A percentile compares a stretch with the other conserved stretches of the same genome.
phyloP scores from a whole-genome alignment of 1,139 yeast genomes.

The Debaryomycetaceae sp. region DNA sequence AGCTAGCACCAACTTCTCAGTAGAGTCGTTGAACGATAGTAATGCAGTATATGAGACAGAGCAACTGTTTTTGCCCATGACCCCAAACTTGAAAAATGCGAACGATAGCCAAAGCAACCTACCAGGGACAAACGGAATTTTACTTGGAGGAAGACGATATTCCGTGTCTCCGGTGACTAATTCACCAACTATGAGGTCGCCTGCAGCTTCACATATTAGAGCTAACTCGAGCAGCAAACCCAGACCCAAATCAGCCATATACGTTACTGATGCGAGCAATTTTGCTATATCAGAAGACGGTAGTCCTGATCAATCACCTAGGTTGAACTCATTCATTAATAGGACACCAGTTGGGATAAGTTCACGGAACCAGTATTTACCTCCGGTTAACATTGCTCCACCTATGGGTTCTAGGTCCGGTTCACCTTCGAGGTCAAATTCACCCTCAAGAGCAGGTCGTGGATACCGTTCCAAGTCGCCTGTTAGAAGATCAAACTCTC shows the following conservation, averaged over 20 bases:
- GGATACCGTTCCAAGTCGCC: constrained; percentile 33
- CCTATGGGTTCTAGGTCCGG: constrained; percentile 11
- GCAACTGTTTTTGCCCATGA: constrained; percentile 7
- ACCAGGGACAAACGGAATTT: not conserved
- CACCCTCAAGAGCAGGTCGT: constrained; percentile 28
- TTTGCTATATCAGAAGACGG: constrained; percentile 32
- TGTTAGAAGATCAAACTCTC: constrained; percentile 25
- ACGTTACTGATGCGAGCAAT: constrained; percentile 25
- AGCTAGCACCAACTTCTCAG: constrained; percentile 44
- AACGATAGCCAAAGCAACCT: not conserved
- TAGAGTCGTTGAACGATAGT: constrained; percentile 31
- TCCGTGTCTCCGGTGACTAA: constrained; percentile 21
- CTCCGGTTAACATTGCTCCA: constrained; percentile 9
- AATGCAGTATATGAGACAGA: not conserved
- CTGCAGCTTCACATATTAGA: constrained; percentile 15
- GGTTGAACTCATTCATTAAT: constrained; percentile 6
- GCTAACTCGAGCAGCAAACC: constrained; percentile 18
- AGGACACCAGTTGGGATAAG: constrained; percentile 24
- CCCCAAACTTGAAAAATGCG: constrained; percentile 4
- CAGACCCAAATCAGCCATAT: constrained; percentile 39
- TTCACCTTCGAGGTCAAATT: constrained; percentile 21
- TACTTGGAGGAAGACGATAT: constrained; percentile 13
- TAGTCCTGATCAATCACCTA: constrained; percentile 16
- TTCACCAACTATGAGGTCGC: constrained; percentile 22
- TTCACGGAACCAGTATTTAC: constrained; percentile 9